phyloP scores from a whole-genome alignment of 2,329 filamentous ascomycete species.

The Apiospora phragmitis region DNA sequence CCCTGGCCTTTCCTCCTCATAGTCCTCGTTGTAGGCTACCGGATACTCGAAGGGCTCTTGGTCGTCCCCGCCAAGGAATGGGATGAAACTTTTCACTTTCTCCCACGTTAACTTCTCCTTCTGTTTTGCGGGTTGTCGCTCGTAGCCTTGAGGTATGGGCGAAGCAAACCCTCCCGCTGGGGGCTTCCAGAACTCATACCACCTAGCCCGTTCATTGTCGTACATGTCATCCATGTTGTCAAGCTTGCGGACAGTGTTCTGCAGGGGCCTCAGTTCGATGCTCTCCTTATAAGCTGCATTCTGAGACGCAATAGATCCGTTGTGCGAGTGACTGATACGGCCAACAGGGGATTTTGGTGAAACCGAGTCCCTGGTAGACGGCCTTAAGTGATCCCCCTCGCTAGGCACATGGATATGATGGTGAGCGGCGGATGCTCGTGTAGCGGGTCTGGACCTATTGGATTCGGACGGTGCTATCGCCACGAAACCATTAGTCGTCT shows the following conservation, averaged over 20 bases:
- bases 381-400: slow-evolving; percentile 34
- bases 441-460: slow-evolving; percentile 21
- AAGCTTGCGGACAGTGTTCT: slow-evolving; percentile 55
- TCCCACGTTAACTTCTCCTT: slow-evolving; percentile 52
- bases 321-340: slow-evolving; percentile 25
- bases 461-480: slow-evolving; percentile 29
- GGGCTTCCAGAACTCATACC: slow-evolving; percentile 67
- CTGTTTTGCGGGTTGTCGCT: slow-evolving; percentile 44
- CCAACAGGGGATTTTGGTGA: not conserved
- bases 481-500: slow-evolving; percentile 57
- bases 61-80: slow-evolving; percentile 48
- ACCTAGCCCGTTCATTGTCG: slow-evolving; percentile 45
- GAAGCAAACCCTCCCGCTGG: slow-evolving; percentile 62
- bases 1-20: slow-evolving; percentile 52
- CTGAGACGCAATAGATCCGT: slow-evolving; percentile 39
- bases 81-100: slow-evolving; percentile 49
- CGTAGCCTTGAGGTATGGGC: slow-evolving; percentile 59
- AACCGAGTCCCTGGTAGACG: slow-evolving; percentile 24
- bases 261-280: slow-evolving; percentile 33
- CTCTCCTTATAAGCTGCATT: slow-evolving; percentile 37
- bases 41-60: slow-evolving; percentile 58
- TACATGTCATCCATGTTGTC: slow-evolving; percentile 52
- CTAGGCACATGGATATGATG: slow-evolving; percentile 33
- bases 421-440: slow-evolving; percentile 27
- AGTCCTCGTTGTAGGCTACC: slow-evolving; percentile 61